These are phyloP conservation scores for Pichia ethanolica DNA, from an alignment of 805 yeast species.

Conservation along the genomic window DNA sequence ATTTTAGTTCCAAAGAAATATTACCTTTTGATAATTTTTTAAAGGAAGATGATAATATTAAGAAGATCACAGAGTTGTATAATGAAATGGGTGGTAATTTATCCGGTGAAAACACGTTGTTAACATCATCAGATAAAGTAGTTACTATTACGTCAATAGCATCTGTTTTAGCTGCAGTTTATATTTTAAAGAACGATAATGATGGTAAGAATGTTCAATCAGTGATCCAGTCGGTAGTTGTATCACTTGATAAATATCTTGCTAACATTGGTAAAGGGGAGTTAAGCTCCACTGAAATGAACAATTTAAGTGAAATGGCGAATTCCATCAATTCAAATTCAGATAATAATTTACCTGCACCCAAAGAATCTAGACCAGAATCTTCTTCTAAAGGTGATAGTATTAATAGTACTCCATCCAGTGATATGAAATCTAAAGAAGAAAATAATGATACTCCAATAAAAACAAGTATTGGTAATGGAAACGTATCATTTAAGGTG, in stretches of 20 bases:
- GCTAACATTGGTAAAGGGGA: neutral
- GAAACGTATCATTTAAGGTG: slow-evolving; percentile 5
- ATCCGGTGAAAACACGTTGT: slow-evolving; percentile 5
- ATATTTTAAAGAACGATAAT: slow-evolving; percentile 8
- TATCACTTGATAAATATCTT: slow-evolving; percentile 15
- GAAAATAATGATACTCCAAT: neutral
- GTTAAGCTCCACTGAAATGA: no score
- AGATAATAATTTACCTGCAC: no score
- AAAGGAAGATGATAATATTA: slow-evolving; percentile 6
- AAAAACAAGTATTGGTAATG: neutral
- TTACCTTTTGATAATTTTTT: slow-evolving; percentile 6
- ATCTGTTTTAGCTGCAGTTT: slow-evolving; percentile 19
- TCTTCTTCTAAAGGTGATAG: no score
- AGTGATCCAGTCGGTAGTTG: slow-evolving; percentile 27
- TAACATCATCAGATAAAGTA: slow-evolving; percentile 15
- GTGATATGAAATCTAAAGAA: no score
- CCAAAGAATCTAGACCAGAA: no score
- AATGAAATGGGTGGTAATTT: slow-evolving; percentile 30
- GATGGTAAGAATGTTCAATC: slow-evolving; percentile 16
- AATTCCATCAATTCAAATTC: neutral
- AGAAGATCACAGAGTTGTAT: slow-evolving; percentile 19
- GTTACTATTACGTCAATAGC: slow-evolving; percentile 22
- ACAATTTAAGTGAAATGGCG: no score
- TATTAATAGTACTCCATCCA: no score
- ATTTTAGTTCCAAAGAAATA: slow-evolving; percentile 4